Base-by-base conservation (phyloP, 2,329 filamentous ascomycete genomes). In the Neonectria faginata region DNA sequence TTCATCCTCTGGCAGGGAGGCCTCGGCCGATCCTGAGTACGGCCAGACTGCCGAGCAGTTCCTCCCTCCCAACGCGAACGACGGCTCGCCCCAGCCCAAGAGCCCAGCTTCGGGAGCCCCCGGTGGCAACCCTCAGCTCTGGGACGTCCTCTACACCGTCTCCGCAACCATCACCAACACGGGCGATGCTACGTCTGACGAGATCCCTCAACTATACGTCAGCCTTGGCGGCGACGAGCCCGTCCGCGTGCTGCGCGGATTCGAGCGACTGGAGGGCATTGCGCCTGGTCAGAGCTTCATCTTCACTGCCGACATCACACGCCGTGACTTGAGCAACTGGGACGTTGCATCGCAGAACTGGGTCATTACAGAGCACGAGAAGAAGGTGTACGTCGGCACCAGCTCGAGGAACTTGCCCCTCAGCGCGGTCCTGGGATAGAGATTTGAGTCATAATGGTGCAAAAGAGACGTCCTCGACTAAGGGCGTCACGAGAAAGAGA, bases 261-360 rank as follows among this genome's bases (percentile, higher is more conserved):
- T 97, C 74, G 92, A 97, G 63, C 88, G 93, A 51, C 79, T 97
- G 63, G 77, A 80, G 66, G 85, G 83, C 54, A 89, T 97, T 67
- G 83, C 86, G 4, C 86, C 92, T 0, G 93, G 92, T n/a, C 78
- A 88, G 78, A 88, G 85, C 56, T 84, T 82, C 3, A 87, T 84
- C 2, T 97, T 96, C 82, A 83, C 78, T 1, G 89, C 88, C 0
- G 85, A 89, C 16, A 79, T 97, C 60, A 94, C 89, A 6, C 86
- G 94, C 42, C 89, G 93, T 61, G 95, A 97, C 75, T 71, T 97
- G 60, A 93, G 91, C 76, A 96, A 94, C 81, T 97, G 95, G 94
- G 92, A 97, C 70, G 82, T 87, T 1, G 84, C 75, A 1, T 77
- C 81, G n/a, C 94, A 97, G 84, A 90, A 97, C 82, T 98, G 95